Evolutionary conservation across 2,329 filamentous ascomycete species (phyloP).

Genomic region (Colletotrichum abscissum): DNA sequence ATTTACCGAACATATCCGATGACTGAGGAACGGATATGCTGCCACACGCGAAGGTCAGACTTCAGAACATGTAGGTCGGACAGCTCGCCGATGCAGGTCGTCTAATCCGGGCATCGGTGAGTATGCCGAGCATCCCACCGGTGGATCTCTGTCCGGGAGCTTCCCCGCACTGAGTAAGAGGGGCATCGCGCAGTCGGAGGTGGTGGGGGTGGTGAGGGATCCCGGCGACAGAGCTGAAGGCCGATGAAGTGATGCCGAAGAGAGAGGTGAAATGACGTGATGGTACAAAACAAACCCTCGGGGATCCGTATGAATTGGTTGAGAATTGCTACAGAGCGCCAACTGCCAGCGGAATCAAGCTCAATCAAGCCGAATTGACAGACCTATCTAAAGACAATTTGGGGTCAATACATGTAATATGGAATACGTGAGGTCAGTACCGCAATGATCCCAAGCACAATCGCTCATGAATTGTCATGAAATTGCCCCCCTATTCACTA

Average conservation of each 20-base stretch:
- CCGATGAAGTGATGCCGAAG: conserved; percentile 4
- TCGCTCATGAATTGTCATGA: background rate
- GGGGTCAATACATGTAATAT: conserved; percentile 3
- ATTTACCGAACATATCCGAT: conserved; percentile 15
- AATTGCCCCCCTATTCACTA: no score
- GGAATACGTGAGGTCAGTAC: conserved; percentile 39
- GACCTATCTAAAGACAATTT: no score
- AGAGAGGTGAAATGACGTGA: background rate
- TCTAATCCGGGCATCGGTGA: conserved; percentile 17
- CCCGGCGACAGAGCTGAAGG: background rate
- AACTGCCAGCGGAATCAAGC: background rate
- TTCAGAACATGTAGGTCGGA: background rate
- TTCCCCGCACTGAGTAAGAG: conserved; percentile 22
- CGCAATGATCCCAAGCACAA: background rate
- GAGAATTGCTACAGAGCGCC: background rate
- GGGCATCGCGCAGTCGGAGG: background rate
- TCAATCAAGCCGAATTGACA: background rate
- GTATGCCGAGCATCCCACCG: conserved; percentile 17
- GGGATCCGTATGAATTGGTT: background rate
- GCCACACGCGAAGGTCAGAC: background rate
- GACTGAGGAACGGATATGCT: background rate
- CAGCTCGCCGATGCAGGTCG: conserved; percentile 1
- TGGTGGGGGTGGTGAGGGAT: background rate
- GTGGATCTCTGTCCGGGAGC: background rate
- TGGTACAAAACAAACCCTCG: conserved; percentile 8